Evolutionary conservation across 345 rosid species (phyloP), one percentile per base, ranked within the genome.

Genomic region (Physaria fendleri): DNA sequence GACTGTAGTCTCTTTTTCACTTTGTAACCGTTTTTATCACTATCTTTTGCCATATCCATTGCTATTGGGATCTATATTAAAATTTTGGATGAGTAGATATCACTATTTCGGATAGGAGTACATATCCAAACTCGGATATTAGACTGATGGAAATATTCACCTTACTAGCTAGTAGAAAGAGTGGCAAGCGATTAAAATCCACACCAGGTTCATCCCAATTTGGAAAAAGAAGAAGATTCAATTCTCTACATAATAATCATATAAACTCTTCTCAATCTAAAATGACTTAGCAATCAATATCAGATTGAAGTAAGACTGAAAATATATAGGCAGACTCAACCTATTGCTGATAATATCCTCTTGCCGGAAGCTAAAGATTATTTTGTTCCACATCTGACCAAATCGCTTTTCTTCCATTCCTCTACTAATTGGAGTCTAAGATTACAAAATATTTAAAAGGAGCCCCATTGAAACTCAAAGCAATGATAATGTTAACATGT

Each of bases 21-120:
- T 25, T 78, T 82, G 30, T 77, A 59, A 15, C 76, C 82, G 37
- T 78, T 81, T 49, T 72, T 60, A 3, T 74, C 68, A 76, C 80
- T 78, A 53, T 81, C 80, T 64, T 78, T 76, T 17, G 85, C 85
- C 85, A 81, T 81, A 71, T 81, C 82, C 77, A 81, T 60, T 53
- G 85, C 85, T 71, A 78, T 78, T 45, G 85, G 85, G 30, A 81
- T 78, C 85, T 81, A 68, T n/a, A n/a, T n/a, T 25, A 41, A 24
- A 10, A 66, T 14, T 48, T n/a, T n/a, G n/a, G n/a, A n/a, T n/a
- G n/a, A n/a, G n/a, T 12, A 66, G 23, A 27, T 32, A 41, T 3
- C 29, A 27, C 25, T 30, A 56, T 54, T 13, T 11, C 25, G 43
- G 6, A 39, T 2, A 39, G 9, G 21, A 55, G 8, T 13, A 45